Conservation (phyloP, 2,329 filamentous ascomycete genomes). For the Ceratocystis harringtonii region DNA sequence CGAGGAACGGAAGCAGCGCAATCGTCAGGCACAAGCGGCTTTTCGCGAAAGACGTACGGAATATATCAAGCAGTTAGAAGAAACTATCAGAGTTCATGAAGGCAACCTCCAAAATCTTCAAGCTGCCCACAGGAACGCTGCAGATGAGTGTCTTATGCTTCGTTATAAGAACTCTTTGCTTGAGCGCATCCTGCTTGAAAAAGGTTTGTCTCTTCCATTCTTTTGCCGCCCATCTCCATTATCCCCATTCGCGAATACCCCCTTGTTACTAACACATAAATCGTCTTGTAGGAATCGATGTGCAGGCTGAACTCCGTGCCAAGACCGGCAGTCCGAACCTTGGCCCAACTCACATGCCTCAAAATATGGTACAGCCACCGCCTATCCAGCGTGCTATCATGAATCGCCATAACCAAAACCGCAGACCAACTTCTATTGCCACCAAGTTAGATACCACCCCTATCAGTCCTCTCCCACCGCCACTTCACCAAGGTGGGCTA, state of each 20-base stretch:
- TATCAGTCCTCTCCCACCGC: constrained; percentile 31
- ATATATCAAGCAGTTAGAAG: constrained; percentile 98
- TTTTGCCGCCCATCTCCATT: neutral
- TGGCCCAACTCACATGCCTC: constrained; percentile 51
- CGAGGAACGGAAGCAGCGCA: constrained; percentile 94
- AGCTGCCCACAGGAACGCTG: constrained; percentile 82
- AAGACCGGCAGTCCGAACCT: constrained; percentile 81
- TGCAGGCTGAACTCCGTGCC: constrained; percentile 83
- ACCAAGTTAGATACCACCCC: constrained; percentile 50
- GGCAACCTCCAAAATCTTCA: constrained; percentile 84
- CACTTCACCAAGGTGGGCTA: constrained; percentile 24
- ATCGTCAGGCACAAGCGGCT: constrained; percentile 90
- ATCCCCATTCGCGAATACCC: neutral
- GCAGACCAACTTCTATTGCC: constrained; percentile 59
- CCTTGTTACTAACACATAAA: constrained; percentile 8
- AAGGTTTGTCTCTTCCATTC: constrained; percentile 44
- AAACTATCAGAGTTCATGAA: constrained; percentile 93
- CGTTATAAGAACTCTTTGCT: constrained; percentile 96
- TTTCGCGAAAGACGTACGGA: constrained; percentile 94
- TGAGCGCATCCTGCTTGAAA: constrained; percentile 89
- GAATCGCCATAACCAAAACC: constrained; percentile 62
- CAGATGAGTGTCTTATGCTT: constrained; percentile 94
- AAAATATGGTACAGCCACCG: constrained; percentile 55
- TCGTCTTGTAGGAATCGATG: constrained; percentile 62
- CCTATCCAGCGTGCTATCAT: constrained; percentile 68